Percentiles rank a stretch among this genome's conserved stretches.
Evolutionary conservation across 2,329 filamentous ascomycete genomes (phyloP).

Genomic region (Macrophomina pseudophaseolina): DNA sequence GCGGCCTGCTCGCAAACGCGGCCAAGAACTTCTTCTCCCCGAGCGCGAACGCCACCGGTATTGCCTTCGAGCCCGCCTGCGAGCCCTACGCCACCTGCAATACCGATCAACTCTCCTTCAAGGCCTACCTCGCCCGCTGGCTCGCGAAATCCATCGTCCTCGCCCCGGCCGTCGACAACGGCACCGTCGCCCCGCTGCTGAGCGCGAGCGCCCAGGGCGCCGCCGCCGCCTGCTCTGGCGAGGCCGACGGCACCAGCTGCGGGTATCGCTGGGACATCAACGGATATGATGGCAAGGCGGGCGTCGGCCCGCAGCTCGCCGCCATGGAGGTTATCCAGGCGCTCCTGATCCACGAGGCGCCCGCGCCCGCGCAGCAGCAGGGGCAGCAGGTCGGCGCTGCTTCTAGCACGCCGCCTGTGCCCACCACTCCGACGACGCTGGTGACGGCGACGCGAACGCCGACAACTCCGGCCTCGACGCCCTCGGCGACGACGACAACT

Average conservation of each 20-base stretch:
- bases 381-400: background rate
- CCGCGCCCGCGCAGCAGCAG: slow-evolving; percentile 3
- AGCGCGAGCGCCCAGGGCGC: slow-evolving; percentile 61
- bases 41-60: slow-evolving; percentile 55
- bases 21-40: slow-evolving; percentile 61
- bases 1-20: slow-evolving; percentile 63
- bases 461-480: background rate
- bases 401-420: background rate
- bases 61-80: slow-evolving; percentile 56
- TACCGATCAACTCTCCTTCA: slow-evolving; percentile 54
- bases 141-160: slow-evolving; percentile 49
- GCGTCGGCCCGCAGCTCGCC: slow-evolving; percentile 65
- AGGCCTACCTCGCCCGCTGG: slow-evolving; percentile 50
- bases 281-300: slow-evolving; percentile 53
- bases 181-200: slow-evolving; percentile 57
- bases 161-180: slow-evolving; percentile 41
- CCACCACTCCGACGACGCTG: slow-evolving; percentile 7
- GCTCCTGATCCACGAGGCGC: slow-evolving; percentile 33
- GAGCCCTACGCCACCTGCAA: slow-evolving; percentile 54
- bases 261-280: slow-evolving; percentile 52
- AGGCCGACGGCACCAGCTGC: slow-evolving; percentile 51
- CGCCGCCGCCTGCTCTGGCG: slow-evolving; percentile 60
- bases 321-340: slow-evolving; percentile 60
- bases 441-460: background rate
- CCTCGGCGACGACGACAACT: background rate